Percentiles rank a stretch among this genome's conserved stretches.
Conservation (phyloP, 306 rosid genomes). For the Casuarina glauca region DNA sequence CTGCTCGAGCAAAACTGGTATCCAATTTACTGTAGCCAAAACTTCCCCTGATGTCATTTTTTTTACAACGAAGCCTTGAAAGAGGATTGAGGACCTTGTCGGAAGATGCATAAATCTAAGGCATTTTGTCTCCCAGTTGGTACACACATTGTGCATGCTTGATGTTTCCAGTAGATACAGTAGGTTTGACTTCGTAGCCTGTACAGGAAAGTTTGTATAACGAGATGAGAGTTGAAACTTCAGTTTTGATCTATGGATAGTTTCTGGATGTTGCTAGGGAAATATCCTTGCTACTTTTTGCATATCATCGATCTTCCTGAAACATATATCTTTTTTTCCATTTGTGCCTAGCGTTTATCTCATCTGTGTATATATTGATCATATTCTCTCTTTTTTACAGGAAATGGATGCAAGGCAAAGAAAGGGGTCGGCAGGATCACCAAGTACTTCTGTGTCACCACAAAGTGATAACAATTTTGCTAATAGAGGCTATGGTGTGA, state of each 20-base stretch:
- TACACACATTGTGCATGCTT: not conserved
- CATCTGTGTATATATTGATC: conserved; percentile 2
- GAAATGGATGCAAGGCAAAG: conserved; percentile 63
- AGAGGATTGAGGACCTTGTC: not conserved
- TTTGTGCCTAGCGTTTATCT: not conserved
- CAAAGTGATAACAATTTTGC: conserved; percentile 43
- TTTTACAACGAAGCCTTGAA: conserved; percentile 1
- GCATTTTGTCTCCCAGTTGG: not conserved
- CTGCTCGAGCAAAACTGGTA: conserved; percentile 73
- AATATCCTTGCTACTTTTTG: not conserved
- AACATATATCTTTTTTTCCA: not conserved
- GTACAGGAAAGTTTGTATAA: conserved; percentile 1
- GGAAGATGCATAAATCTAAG: not conserved
- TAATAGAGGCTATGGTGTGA: conserved; percentile 55
- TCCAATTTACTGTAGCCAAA: not conserved
- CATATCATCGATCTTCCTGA: not conserved
- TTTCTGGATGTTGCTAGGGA: not conserved
- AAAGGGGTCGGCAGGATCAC: conserved; percentile 49
- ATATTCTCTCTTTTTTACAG: conserved; percentile 30
- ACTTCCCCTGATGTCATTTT: not conserved
- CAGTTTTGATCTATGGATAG: not conserved
- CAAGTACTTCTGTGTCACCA: conserved; percentile 58
- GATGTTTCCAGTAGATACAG: not conserved
- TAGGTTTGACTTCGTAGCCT: not conserved
- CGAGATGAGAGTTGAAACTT: not conserved